These are phyloP conservation scores for Lolium rigidum DNA, from an alignment of 176 grass and related monocot genomes.

Conservation along the genomic window DNA sequence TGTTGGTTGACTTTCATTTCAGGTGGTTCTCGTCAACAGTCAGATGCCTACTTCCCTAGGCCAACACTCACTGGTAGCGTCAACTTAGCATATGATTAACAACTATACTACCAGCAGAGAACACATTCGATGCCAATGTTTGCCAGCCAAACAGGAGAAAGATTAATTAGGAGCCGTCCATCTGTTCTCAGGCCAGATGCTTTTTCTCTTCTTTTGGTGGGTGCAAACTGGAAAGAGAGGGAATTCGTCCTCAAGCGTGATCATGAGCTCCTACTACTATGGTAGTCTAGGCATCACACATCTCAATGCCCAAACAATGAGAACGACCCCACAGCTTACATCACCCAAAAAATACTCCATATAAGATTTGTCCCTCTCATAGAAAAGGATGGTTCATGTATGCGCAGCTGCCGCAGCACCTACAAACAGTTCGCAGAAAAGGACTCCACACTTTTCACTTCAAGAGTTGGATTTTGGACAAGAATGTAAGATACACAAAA, in stretches of 20 bases:
- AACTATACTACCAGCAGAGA: not conserved
- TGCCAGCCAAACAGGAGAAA: not conserved
- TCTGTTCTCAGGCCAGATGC: not conserved
- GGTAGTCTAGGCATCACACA: conserved; percentile 6
- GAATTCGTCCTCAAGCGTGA: not conserved
- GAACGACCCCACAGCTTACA: not conserved
- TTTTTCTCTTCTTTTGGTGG: not conserved
- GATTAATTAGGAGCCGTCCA: not conserved
- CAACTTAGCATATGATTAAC: not conserved
- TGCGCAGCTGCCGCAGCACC: not conserved
- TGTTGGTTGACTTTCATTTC: not conserved
- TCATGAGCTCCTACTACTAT: not conserved
- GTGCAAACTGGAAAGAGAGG: not conserved
- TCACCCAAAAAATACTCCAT: not conserved
- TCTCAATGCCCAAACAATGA: conserved; percentile 7
- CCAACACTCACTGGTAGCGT: not conserved
- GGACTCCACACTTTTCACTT: not conserved
- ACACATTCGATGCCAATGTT: conserved; percentile 18
- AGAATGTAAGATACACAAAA: not conserved
- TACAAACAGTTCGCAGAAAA: not conserved
- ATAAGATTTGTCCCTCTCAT: not conserved
- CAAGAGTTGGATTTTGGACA: not conserved
- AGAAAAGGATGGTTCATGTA: not conserved
- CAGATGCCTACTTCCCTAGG: conserved; percentile 27
- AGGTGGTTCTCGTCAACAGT: not conserved